Evolutionary conservation across 2,329 filamentous ascomycete species (phyloP), one percentile per base, ranked within the genome.

Genomic region (Berkeleyomyces basicola): DNA sequence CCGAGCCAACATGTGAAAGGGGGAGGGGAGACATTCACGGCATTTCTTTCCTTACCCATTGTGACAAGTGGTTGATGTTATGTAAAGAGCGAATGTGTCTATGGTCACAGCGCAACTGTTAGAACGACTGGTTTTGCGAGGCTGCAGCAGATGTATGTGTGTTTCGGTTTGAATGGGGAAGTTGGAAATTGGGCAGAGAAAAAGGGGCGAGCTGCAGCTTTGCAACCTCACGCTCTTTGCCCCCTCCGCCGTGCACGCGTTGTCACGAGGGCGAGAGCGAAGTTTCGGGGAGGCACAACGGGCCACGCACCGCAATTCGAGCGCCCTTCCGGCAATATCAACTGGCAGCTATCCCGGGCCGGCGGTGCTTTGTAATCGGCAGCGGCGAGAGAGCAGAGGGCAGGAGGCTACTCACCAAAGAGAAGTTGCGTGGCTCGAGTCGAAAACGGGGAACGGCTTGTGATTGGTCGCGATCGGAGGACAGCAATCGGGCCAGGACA

Each of bases 151-250:
- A 23, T 33, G 43, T 16, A 49, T 37, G 51, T 9, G 51, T 55
- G 33, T 23, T 55, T 55, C 33, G 33, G 14, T 7, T 37, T 16
- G 11, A 36, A 55, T 11, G 14, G 14, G 51, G n/a, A 39, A 16
- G 10, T 16, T 39, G 33, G 51, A 37, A 47, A 57, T 43, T 16
- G 43, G 36, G 57, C 42, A 61, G 36, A 39, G 61, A 64, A 64
- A 64, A 62, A 57, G 63, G 63, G 60, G 51, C 10, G 59, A 60
- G 46, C 59, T 62, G 57, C 60, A 39, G 51, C 44, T 51, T 62
- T 58, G 51, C 51, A 55, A 31, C 60, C 47, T 49, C 44, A 59
- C 59, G 49, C 49, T 10, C 14, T 37, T 55, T 55, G 36, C 33
- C 51, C 33, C 39, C 51, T 37, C 16, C 11, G 51, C 14, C 51